Conservation (phyloP, 2,329 filamentous ascomycete species). For the Penicillium hesseltinei region DNA sequence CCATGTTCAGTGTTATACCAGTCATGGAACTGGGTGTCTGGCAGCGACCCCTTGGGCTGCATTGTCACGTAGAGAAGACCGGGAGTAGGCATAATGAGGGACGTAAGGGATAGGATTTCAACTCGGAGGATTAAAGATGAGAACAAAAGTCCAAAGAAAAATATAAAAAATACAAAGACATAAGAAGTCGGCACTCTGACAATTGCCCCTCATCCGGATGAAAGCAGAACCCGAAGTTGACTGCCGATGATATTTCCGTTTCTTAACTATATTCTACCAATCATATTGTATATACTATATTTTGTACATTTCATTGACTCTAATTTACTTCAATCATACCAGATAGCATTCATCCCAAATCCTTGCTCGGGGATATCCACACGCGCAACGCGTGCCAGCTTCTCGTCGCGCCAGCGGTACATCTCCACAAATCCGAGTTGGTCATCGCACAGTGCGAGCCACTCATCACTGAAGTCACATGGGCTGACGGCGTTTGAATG, state of each 20-base stretch:
- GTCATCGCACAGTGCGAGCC: conserved; percentile 85
- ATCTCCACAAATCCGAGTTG: conserved; percentile 85
- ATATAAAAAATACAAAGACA: neutral
- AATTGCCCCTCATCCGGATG: conserved; percentile 22
- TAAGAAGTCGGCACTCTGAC: neutral
- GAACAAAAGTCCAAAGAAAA: neutral
- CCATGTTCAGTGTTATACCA: conserved; percentile 96
- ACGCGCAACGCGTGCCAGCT: conserved; percentile 71
- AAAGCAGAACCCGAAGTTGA: conserved; percentile 26
- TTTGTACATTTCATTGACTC: neutral
- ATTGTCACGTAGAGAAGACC: conserved; percentile 85
- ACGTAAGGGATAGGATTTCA: neutral
- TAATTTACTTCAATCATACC: conserved; percentile 65
- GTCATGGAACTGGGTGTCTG: conserved; percentile 73
- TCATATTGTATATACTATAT: neutral
- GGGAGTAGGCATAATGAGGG: conserved; percentile 42
- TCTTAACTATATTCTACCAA: neutral
- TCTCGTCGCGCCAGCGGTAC: conserved; percentile 82
- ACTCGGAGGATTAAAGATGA: neutral
- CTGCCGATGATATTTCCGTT: conserved; percentile 20
- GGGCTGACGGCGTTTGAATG: conserved; percentile 87
- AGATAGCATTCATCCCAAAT: conserved; percentile 95
- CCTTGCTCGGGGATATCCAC: conserved; percentile 80
- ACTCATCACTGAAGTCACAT: conserved; percentile 81
- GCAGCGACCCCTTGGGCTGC: conserved; percentile 68